These are phyloP conservation scores for Verticillium nonalfalfae DNA, from an alignment of 2,329 filamentous ascomycete species.

Conservation along the genomic window DNA sequence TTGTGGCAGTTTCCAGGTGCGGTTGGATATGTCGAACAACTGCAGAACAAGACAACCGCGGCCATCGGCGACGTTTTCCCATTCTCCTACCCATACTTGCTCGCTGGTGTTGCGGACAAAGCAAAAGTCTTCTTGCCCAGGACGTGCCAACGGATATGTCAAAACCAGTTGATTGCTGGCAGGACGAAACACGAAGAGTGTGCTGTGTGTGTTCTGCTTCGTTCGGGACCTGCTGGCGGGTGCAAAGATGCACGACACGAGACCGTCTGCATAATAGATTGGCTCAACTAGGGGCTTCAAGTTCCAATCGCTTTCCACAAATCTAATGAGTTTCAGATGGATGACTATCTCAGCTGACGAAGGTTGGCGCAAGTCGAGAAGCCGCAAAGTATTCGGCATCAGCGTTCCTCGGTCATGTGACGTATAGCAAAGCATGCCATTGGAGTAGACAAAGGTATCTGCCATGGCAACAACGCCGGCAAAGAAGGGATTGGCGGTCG, in stretches of 20 bases:
- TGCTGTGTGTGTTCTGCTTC: conserved; percentile 11
- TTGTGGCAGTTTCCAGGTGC: neutral
- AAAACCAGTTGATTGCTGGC: neutral
- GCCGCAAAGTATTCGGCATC: conserved; percentile 30
- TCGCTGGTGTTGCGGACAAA: conserved; percentile 60
- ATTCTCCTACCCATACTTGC: conserved; percentile 62
- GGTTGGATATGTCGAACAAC: neutral
- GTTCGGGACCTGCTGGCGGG: conserved; percentile 19
- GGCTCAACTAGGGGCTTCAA: conserved; percentile 19
- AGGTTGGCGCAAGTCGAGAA: conserved; percentile 51
- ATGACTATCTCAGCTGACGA: conserved; percentile 47
- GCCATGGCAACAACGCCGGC: conserved; percentile 53
- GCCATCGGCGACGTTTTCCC: neutral
- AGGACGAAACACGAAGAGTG: conserved; percentile 33
- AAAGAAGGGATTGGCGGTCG: conserved; percentile 55
- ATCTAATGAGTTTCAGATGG: conserved; percentile 37
- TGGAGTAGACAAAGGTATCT: conserved; percentile 54
- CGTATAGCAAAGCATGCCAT: conserved; percentile 61
- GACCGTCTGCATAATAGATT: conserved; percentile 48
- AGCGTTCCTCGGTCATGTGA: conserved; percentile 25
- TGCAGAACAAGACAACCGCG: neutral
- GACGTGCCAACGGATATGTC: neutral
- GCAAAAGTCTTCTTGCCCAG: neutral
- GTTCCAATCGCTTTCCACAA: neutral
- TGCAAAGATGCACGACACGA: conserved; percentile 52